These are phyloP conservation scores for Colletotrichum liaoningense DNA, from an alignment of 2,329 filamentous ascomycete species.

Conservation along the genomic window DNA sequence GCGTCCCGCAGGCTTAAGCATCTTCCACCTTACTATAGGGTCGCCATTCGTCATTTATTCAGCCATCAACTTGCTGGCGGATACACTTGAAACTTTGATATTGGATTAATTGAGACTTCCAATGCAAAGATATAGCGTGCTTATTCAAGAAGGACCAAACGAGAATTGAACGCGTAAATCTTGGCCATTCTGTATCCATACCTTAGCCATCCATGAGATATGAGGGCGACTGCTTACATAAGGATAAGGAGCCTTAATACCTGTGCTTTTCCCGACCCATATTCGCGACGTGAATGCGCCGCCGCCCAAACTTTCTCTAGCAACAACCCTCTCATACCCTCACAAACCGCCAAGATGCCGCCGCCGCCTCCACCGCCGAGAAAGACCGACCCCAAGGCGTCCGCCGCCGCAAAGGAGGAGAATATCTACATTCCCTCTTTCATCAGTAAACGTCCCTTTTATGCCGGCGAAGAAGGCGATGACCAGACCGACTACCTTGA, in stretches of 20 bases:
- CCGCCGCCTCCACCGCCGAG: conserved; percentile 45
- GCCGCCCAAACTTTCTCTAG: not conserved
- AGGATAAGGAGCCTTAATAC: not conserved
- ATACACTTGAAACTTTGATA: too few species aligned
- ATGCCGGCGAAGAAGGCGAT: conserved; percentile 82
- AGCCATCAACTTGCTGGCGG: too few species aligned
- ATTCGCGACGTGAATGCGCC: conserved; percentile 9
- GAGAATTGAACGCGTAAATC: not conserved
- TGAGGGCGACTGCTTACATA: not conserved
- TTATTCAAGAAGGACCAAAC: not conserved
- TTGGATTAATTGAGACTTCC: too few species aligned
- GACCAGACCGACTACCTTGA: conserved; percentile 90
- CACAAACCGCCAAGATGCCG: conserved; percentile 31
- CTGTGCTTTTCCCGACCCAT: not conserved
- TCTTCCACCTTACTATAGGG: too few species aligned
- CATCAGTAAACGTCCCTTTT: conserved; percentile 98
- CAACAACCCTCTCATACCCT: not conserved
- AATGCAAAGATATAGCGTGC: too few species aligned
- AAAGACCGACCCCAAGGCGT: conserved; percentile 46
- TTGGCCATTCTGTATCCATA: not conserved
- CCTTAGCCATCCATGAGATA: not conserved
- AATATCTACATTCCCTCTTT: conserved; percentile 99
- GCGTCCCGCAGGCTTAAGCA: too few species aligned
- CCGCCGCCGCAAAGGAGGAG: conserved; percentile 78
- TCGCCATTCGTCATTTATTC: too few species aligned